Evolutionary conservation across 352 stramenopile genomes (phyloP), one percentile per base, ranked within the genome.

Genomic region (Pythium aristosporum): DNA sequence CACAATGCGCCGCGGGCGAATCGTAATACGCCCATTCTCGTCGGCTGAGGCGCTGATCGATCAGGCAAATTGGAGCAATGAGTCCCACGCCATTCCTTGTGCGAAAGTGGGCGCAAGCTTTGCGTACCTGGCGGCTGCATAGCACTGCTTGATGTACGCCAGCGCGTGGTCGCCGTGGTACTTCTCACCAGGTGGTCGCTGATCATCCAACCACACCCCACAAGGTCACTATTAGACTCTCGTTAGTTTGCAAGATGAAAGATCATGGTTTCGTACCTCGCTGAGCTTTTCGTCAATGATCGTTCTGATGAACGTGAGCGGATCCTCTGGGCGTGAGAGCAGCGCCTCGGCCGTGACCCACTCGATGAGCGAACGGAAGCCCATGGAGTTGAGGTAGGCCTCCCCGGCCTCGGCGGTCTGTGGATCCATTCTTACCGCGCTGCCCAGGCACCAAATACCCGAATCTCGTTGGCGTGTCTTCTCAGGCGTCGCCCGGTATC

Each of bases 281-380:
- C 57, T 72, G 21, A 97, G 72, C 62, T 96, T 96, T 51, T 96
- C 82, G 44, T 94, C 82, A 16, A 94, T 63, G 42, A 96, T 74
- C 13, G 81, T 73, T 23, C 82, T 77, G 23, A 96, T 77, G 58
- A 96, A 96, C 11, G 67, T 73, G n/a, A 97, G 63, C 18, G 90
- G 90, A 61, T 97, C 90, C 20, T 96, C 84, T 0, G 90, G 88
- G 46, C 88, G 77, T 18, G 85, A 87, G 32, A 96, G 59, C 53
- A 97, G 75, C 30, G 85, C 77, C 55, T 97, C 90, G 2, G 90
- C 90, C 28, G 89, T 97, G 68, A 97, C 69, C 85, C 87, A 97
- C 72, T 97, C 90, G 63, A 96, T 92, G 46, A 97, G 77, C 48
- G 87, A 93, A 51, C 89, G 90, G 63, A 96, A 97, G 57, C 90